Evolutionary conservation across 75 land plant genomes (phyloP), one percentile per base, ranked within the genome.

Genomic region (Selaginella tamariscina): DNA sequence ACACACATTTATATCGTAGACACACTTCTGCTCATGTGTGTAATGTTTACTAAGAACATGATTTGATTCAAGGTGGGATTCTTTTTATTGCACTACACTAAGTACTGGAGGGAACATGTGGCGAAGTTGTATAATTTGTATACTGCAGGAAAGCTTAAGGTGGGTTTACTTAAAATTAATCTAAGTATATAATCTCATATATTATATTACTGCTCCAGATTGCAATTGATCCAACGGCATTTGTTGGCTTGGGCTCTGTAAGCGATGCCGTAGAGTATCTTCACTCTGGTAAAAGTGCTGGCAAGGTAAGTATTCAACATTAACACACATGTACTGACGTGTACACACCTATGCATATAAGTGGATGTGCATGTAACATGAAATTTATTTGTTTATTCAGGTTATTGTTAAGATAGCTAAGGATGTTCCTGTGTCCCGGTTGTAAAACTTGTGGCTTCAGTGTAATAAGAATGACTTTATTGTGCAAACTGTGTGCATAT

Each of bases 241-340:
- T 94, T 73, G 2, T 79, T 23, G 98, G 98, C 65, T 62, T 90
- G 24, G 32, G 71, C 64, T 75, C 96, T 28, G 84, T 85, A 54
- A 77, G 85, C 32, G 96, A 94, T 85, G 96, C 98, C 13, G 96
- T 94, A 18, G 98, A 94, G 71, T 80, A 90, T 74, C 91, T 94
- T 23, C 88, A 94, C 70, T 90, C 98, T 68, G 91, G 98, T 57
- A 72, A 80, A 78, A 94, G 96, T 74, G 32, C 80, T 29, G 98
- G 98, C 68, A 94, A 94, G 91, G 96, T 94, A 82, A 32, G 31
- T 62, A 39, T 49, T 2, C 22, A 29, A 13, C 32, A n/a, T n/a
- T n/a, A n/a, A n/a, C n/a, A n/a, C n/a, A n/a, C n/a, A n/a, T n/a
- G n/a, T n/a, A n/a, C n/a, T n/a, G n/a, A n/a, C n/a, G n/a, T n/a